Percentiles rank a stretch among this genome's conserved stretches.
Conservation (phyloP, 2,329 filamentous ascomycete species). For the Phaeosphaeriaceae sp. region DNA sequence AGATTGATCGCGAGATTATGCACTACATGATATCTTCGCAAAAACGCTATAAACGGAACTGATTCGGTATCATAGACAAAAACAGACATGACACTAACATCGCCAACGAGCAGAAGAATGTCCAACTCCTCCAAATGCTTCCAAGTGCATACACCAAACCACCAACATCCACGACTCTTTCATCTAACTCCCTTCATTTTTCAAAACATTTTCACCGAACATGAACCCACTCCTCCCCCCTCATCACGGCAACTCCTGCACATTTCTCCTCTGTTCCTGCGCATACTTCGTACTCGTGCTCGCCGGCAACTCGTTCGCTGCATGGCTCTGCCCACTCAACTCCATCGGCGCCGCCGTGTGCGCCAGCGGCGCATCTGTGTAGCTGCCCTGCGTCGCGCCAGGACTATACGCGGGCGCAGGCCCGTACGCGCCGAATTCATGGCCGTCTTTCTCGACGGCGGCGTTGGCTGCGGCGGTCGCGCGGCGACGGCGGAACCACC, state of each 20-base stretch:
- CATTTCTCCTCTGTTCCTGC: conserved; percentile 4
- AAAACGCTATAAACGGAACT: conserved; percentile 1
- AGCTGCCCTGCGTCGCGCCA: background rate
- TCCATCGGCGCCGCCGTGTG: conserved; percentile 7
- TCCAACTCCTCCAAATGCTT: background rate
- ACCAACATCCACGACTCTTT: background rate
- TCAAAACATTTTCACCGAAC: background rate
- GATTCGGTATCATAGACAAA: background rate
- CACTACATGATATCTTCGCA: background rate
- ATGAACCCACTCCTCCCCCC: background rate
- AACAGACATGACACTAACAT: background rate
- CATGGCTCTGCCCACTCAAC: conserved; percentile 7
- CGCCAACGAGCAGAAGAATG: no score
- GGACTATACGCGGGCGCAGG: conserved; percentile 11
- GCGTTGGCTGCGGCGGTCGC: background rate
- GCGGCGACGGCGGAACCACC: conserved; percentile 25
- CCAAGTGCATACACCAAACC: background rate
- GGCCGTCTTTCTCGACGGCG: conserved; percentile 14
- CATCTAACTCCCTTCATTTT: background rate
- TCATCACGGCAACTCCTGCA: conserved; percentile 16
- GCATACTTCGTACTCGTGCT: conserved; percentile 26
- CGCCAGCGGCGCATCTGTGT: conserved; percentile 7
- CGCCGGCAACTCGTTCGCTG: conserved; percentile 19
- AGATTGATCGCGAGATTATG: background rate
- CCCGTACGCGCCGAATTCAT: conserved; percentile 3